These are phyloP conservation scores for Plasmodium inui DNA, from an alignment of 169 alveolate species.

Conservation along the genomic window DNA sequence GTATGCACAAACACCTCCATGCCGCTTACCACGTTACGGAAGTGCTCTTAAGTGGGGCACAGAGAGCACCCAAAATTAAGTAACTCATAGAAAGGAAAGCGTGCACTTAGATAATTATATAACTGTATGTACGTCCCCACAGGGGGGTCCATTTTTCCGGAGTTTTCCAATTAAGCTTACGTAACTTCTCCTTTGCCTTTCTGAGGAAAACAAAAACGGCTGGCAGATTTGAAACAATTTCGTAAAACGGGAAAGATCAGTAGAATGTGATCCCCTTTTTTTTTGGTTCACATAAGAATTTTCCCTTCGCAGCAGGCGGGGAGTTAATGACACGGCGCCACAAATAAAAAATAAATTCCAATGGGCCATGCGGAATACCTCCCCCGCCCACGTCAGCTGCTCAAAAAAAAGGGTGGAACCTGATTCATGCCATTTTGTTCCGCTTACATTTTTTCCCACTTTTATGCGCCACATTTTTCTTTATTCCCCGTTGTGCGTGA, in stretches of 20 bases:
- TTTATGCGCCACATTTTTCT: neutral
- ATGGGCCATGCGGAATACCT: neutral
- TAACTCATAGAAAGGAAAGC: neutral
- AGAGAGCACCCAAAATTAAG: neutral
- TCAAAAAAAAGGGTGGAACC: neutral
- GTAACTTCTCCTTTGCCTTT: neutral
- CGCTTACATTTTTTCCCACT: neutral
- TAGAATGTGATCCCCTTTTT: neutral
- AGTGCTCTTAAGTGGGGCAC: neutral
- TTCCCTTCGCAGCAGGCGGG: neutral
- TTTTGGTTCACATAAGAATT: neutral
- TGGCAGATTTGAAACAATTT: too few relatives aligned
- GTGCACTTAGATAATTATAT: neutral
- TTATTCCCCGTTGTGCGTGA: neutral
- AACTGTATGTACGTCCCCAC: neutral
- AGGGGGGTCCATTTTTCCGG: neutral
- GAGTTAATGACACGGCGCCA: neutral
- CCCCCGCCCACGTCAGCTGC: neutral
- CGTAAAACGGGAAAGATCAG: neutral
- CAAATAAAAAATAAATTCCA: too few relatives aligned
- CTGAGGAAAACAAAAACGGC: neutral
- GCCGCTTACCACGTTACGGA: neutral
- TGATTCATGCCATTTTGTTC: neutral
- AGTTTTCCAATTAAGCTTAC: neutral
- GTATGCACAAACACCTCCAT: neutral